phyloP scores from a whole-genome alignment of 2,329 filamentous ascomycete genomes.

The Fusarium fracticaudum region DNA sequence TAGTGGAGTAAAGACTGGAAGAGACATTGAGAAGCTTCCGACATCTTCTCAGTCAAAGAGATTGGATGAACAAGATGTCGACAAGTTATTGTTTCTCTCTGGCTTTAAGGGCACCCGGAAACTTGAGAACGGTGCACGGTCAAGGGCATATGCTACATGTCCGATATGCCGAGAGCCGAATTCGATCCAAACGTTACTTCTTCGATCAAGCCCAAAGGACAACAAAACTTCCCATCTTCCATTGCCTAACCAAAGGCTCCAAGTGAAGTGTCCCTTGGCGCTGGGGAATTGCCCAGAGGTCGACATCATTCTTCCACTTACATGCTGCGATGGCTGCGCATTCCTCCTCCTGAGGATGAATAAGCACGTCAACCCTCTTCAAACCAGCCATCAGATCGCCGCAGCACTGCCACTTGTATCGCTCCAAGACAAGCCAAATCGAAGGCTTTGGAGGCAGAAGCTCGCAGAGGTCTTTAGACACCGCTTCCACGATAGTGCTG shows the following conservation, averaged over 20 bases:
- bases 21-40: background rate
- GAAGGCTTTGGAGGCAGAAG: background rate
- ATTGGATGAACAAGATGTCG: no score
- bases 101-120: background rate
- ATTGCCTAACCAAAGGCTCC: background rate
- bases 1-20: background rate
- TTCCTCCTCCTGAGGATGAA: background rate
- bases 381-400: background rate
- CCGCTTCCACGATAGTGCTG: background rate
- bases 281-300: background rate
- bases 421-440: background rate
- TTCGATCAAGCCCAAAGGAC: background rate
- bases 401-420: background rate
- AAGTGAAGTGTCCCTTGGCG: background rate
- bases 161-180: background rate
- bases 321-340: background rate
- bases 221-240: background rate
- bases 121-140: background rate
- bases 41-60: rapidly evolving
- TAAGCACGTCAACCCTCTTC: rapidly evolving
- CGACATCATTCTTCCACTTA: background rate
- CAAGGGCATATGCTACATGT: background rate
- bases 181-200: background rate
- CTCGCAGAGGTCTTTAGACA: background rate
- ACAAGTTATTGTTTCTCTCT: background rate